Evolutionary conservation across 2,329 filamentous ascomycete genomes (phyloP), one percentile per base, ranked within the genome.

Genomic region (Polytolypa hystricis): DNA sequence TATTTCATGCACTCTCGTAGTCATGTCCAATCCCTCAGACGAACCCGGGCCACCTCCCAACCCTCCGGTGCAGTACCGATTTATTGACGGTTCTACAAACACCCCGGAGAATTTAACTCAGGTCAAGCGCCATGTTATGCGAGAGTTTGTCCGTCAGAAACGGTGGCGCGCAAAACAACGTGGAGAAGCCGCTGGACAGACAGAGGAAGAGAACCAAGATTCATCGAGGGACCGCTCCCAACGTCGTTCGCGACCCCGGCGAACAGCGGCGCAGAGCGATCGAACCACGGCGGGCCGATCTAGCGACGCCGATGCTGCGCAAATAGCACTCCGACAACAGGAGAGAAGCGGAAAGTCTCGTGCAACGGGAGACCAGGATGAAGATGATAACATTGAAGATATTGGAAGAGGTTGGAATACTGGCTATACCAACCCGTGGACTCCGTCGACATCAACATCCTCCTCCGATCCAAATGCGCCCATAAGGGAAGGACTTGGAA

Each of bases 41-140:
- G 27, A 37, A 6, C 20, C 19, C 12, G 14, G 7, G 12, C 20
- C 28, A 25, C 34, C 26, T 36, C 32, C 30, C 30, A 38, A 25
- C 14, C 42, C 25, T 9, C 46, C 42, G 21, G 46, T 38, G 30
- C 51, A 54, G 20, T 63, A 59, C 51, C 57, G 61, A 40, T 64
- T 64, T 37, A 61, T 63, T 36, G 59, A 64, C 41, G 49, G 54
- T 38, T 61, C 55, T 7, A 49, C 54, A 35, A 54, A 57, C 30
- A 54, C 50, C 34, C 49, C 56, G 15, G 48, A 42, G 32, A 62
- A 61, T 28, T 43, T 60, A 29, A 62, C 58, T 1, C 55, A 54
- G 41, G 60, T 63, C 25, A 62, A 61, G 34, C 57, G 59, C 15
- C 60, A 64, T 58, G 60, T 63, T 5, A 63, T 63, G 60, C 56